Conservation (phyloP, 2,329 filamentous ascomycete species). For the Polytolypa hystricis region DNA sequence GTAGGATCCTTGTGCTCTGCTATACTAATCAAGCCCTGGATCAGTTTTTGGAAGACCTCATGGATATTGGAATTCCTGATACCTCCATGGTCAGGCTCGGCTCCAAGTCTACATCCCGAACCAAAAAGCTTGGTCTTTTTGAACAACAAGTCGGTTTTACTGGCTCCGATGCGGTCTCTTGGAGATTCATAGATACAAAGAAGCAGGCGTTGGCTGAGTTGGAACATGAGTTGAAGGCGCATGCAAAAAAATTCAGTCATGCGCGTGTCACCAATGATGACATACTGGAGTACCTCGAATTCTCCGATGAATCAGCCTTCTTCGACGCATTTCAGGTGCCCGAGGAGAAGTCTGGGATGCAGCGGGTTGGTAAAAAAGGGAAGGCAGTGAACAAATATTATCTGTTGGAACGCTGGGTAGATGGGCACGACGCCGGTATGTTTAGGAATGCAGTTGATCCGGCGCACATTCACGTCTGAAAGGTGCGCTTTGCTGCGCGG, state of each 20-base stretch:
- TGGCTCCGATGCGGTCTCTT: slow-evolving; percentile 24
- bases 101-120: slow-evolving; percentile 43
- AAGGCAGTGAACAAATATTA: slow-evolving; percentile 38
- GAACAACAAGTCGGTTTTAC: slow-evolving; percentile 27
- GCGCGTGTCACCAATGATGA: slow-evolving; percentile 10
- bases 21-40: slow-evolving; percentile 60
- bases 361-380: slow-evolving; percentile 34
- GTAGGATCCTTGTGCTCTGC: slow-evolving; percentile 51
- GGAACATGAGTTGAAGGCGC: slow-evolving; percentile 13
- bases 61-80: slow-evolving; percentile 45
- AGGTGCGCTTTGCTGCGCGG: slow-evolving; percentile 32
- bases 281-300: slow-evolving; percentile 39
- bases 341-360: slow-evolving; percentile 35
- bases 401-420: slow-evolving; percentile 44
- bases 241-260: slow-evolving; percentile 13
- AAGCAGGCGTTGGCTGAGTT: slow-evolving; percentile 27
- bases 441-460: slow-evolving; percentile 19
- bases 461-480: slow-evolving; percentile 41
- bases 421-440: slow-evolving; percentile 38
- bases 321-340: slow-evolving; percentile 49
- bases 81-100: slow-evolving; percentile 51
- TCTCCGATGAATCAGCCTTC: slow-evolving; percentile 39
- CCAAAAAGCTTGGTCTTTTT: slow-evolving; percentile 37
- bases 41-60: slow-evolving; percentile 54
- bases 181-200: slow-evolving; percentile 33